Percentiles rank a stretch among this genome's conserved stretches.
Evolutionary conservation across 1,284 basidiomycete genomes (phyloP).

Genomic region (Pyrrhoderma lamaoense): DNA sequence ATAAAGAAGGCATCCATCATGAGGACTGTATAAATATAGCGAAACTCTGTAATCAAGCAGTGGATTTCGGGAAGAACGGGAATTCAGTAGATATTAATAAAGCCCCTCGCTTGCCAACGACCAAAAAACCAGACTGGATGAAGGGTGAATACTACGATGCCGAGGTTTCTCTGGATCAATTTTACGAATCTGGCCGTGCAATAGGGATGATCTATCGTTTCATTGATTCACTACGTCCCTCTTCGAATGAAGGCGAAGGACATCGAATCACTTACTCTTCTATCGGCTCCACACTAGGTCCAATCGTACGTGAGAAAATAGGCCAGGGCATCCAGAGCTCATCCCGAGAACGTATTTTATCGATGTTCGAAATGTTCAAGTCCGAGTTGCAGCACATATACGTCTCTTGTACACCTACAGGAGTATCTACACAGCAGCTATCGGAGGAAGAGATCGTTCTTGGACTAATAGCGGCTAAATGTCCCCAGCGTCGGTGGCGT

Average conservation of each 20-base stretch:
- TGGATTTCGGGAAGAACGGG: conserved; percentile 71
- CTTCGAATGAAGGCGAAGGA: too few relatives aligned
- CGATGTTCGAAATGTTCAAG: too few relatives aligned
- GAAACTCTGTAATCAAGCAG: conserved; percentile 55
- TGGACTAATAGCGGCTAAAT: conserved; percentile 64
- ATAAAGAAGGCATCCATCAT: conserved; percentile 58
- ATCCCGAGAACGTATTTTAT: too few relatives aligned
- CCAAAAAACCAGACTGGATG: conserved; percentile 72
- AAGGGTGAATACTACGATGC: conserved; percentile 48
- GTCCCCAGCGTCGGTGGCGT: conserved; percentile 51
- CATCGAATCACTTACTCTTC: too few relatives aligned
- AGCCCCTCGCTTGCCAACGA: conserved; percentile 44
- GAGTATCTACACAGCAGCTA: conserved; percentile 35
- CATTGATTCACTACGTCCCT: background rate
- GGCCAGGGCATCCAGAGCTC: too few relatives aligned
- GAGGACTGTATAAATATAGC: conserved; percentile 56
- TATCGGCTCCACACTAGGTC: too few relatives aligned
- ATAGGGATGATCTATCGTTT: background rate
- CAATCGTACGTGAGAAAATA: too few relatives aligned
- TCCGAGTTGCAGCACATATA: too few relatives aligned
- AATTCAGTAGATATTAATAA: conserved; percentile 49
- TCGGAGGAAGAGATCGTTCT: conserved; percentile 67
- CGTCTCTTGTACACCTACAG: too few relatives aligned
- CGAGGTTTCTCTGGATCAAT: conserved; percentile 47
- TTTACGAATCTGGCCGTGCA: conserved; percentile 49